Evolutionary conservation across 2,329 filamentous ascomycete genomes (phyloP).

Genomic region (Mariannaea elegans): DNA sequence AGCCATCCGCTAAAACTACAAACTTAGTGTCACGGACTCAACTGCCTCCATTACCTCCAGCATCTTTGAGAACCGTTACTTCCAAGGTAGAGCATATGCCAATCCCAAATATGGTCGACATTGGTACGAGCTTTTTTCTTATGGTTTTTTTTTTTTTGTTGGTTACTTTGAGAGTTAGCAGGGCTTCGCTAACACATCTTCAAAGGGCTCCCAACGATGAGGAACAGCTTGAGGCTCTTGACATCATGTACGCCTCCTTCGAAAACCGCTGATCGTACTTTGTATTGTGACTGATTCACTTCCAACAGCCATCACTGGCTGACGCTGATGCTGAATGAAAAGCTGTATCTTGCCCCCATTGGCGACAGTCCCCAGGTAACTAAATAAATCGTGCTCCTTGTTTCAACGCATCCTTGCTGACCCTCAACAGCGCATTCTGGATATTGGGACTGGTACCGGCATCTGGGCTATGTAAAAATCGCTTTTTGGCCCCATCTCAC

Average conservation of each 20-base stretch:
- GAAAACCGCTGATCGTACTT: too few species aligned
- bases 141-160: too few species aligned
- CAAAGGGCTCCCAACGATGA: conserved; percentile 36
- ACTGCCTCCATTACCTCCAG: conserved; percentile 36
- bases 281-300: neutral
- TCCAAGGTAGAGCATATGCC: conserved; percentile 32
- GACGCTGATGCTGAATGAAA: conserved; percentile 31
- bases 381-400: too few species aligned
- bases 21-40: conserved; percentile 20
- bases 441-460: conserved; percentile 34
- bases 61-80: conserved; percentile 34
- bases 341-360: conserved; percentile 32
- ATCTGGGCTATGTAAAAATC: conserved; percentile 35
- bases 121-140: conserved; percentile 18
- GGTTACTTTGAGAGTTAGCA: too few species aligned
- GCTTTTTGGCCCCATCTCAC: accelerated
- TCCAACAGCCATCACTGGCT: conserved; percentile 32
- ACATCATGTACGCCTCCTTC: conserved; percentile 29
- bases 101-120: conserved; percentile 39
- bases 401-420: neutral
- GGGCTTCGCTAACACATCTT: accelerated
- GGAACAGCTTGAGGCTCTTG: conserved; percentile 34
- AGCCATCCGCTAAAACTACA: neutral
- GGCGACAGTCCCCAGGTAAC: conserved; percentile 30
- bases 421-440: conserved; percentile 18